Evolutionary conservation across 2,329 filamentous ascomycete genomes (phyloP).

Genomic region (Fusarium oligoseptatum): DNA sequence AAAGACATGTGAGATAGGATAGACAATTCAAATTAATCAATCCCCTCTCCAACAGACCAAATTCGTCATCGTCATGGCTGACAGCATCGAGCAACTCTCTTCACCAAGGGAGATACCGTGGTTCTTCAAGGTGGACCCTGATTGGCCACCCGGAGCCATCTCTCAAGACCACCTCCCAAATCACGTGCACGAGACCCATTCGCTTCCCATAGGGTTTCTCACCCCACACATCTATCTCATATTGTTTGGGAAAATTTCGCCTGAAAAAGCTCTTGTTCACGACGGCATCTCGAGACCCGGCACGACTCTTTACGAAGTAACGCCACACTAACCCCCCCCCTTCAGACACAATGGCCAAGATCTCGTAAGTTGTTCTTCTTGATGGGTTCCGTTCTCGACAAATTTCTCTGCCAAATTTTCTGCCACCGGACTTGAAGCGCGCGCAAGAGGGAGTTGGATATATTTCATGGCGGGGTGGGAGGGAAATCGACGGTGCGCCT

Average conservation of each 20-base stretch:
- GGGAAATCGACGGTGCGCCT: conserved; percentile 16
- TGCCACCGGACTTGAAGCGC: conserved; percentile 11
- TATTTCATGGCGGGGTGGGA: conserved; percentile 32
- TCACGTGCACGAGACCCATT: conserved; percentile 51
- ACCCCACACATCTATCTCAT: conserved; percentile 52
- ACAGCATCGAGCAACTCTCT: background rate
- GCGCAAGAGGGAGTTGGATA: conserved; percentile 21
- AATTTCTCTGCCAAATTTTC: conserved; percentile 34
- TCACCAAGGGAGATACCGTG: background rate
- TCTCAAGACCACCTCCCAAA: conserved; percentile 9
- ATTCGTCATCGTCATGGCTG: background rate
- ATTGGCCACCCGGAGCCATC: conserved; percentile 26
- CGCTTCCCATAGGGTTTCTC: conserved; percentile 57
- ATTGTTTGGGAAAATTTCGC: conserved; percentile 49
- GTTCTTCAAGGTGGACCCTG: background rate
- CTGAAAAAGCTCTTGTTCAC: conserved; percentile 53
- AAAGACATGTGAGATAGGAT: too few relatives aligned
- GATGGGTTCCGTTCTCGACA: conserved; percentile 13
- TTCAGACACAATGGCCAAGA: conserved; percentile 72
- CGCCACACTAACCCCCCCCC: conserved; percentile 58
- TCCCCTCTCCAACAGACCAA: background rate
- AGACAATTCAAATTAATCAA: too few relatives aligned
- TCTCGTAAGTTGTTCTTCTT: conserved; percentile 64
- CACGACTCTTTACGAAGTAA: conserved; percentile 56
- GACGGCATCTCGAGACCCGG: conserved; percentile 55